phyloP scores from a whole-genome alignment of 768 basidiomycete species.

The Mycena capillaripes region DNA sequence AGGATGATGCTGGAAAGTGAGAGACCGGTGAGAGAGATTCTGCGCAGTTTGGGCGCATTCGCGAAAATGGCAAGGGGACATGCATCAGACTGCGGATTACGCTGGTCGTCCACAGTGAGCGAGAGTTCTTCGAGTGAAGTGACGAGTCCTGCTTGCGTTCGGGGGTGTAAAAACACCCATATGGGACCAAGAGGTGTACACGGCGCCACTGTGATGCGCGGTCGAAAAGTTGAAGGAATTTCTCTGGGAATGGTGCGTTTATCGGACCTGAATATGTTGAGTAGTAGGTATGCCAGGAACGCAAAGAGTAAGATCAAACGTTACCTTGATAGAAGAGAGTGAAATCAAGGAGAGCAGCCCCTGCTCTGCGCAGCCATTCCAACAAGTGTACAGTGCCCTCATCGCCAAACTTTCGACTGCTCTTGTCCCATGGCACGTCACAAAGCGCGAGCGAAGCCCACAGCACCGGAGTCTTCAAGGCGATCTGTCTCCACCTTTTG shows the following conservation, averaged over 20 bases:
- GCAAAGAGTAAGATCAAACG: neutral
- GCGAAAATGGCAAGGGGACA: neutral
- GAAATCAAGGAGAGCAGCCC: neutral
- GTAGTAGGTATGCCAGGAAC: neutral
- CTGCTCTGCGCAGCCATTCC: neutral
- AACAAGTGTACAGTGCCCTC: neutral
- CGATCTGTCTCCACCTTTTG: neutral
- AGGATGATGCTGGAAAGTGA: neutral
- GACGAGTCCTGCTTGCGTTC: neutral
- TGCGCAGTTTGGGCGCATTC: neutral
- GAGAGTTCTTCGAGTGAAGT: neutral
- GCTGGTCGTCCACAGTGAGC: neutral
- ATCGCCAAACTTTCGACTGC: neutral
- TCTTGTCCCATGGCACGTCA: too few species aligned
- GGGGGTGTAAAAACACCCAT: neutral
- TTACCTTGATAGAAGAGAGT: neutral
- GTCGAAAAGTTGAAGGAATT: neutral
- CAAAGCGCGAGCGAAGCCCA: neutral
- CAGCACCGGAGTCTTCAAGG: neutral
- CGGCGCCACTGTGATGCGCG: neutral
- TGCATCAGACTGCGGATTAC: neutral
- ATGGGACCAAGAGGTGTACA: neutral
- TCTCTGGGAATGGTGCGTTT: neutral
- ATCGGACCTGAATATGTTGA: neutral
- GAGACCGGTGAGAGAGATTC: neutral